Conservation (phyloP, 768 basidiomycete genomes). For the Kwoniella mangroviensis region DNA sequence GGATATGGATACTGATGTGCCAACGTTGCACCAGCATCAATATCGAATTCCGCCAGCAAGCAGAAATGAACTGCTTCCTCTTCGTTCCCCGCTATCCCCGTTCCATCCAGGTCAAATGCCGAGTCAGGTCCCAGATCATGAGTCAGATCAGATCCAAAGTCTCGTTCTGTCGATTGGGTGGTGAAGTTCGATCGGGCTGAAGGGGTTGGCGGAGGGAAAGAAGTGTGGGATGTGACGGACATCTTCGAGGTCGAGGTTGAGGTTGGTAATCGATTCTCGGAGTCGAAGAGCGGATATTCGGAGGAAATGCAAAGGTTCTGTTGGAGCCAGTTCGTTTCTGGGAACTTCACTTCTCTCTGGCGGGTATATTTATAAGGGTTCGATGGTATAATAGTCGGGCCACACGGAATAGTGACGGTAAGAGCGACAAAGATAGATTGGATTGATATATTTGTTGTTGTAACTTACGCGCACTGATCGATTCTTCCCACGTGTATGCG, state of each 20-base stretch:
- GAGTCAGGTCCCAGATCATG: slow-evolving; percentile 11
- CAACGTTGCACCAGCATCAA: slow-evolving; percentile 88
- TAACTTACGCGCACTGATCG: slow-evolving; percentile 3
- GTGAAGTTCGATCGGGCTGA: slow-evolving; percentile 26
- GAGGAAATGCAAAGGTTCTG: too few species aligned
- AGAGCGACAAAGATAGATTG: too few species aligned
- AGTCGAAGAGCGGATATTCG: too few species aligned
- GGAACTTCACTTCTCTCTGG: too few species aligned
- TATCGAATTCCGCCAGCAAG: slow-evolving; percentile 97
- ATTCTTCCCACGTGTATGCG: not conserved
- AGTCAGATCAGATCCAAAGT: slow-evolving; percentile 26
- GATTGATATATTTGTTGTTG: too few species aligned
- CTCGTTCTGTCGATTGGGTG: slow-evolving; percentile 22
- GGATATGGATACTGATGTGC: slow-evolving; percentile 96
- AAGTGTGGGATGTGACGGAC: slow-evolving; percentile 20
- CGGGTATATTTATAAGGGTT: too few species aligned
- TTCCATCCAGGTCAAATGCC: slow-evolving; percentile 6
- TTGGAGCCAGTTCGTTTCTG: too few species aligned
- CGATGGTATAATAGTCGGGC: not conserved
- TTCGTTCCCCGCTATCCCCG: slow-evolving; percentile 13
- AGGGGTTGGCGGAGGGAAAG: slow-evolving; percentile 20
- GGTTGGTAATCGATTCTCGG: not conserved
- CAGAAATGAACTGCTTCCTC: slow-evolving; percentile 71
- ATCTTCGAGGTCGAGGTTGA: not conserved
- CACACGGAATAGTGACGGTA: too few species aligned